Evolutionary conservation across 768 basidiomycete genomes (phyloP), one percentile per base, ranked within the genome.

Genomic region (Phlegmacium glaucopus): DNA sequence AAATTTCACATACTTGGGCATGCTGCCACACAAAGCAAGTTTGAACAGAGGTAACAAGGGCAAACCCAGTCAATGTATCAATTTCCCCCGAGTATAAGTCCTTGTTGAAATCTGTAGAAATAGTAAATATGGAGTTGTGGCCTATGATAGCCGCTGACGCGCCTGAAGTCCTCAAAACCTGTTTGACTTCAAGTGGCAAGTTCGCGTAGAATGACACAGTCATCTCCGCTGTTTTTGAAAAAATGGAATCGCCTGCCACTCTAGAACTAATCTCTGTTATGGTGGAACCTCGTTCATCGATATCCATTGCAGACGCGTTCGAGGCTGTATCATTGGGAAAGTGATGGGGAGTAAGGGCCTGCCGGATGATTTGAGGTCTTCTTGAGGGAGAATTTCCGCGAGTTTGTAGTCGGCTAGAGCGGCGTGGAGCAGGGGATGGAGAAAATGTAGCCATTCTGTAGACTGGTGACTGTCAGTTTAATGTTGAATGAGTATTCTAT

Each of bases 1-100:
- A 45, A 40, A 16, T 11, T 27, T 15, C 18, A 11, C 68, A 45
- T 52, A 79, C 83, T 65, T 86, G 82, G 36, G 82, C 77, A 68
- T 90, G 85, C 51, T 87, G 85, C 88, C 88, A 91, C 39, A 90
- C 84, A 64, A 87, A 90, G 62, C 87, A 90, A 8, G 85, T 87
- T 57, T 79, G 78, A 6, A 72, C 67, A 18, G 88, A 89, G 13
- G 80, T 78, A 17, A 89, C 78, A 32, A 90, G 75, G 9, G 87
- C 80, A 60, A 86, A 90, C 6, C 87, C 87, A 8, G 87, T 88
- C 40, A 72, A 45, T 4, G 79, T 77, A 59, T 91, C 88, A 16
- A 90, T 80, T 40, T 77, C 79, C 39, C 88, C 89, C 4, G 80
- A 77, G 50, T 84, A 89, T 10, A 75, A 72, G 47, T 86, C 84